Base-by-base conservation (phyloP, 169 alveolate genomes). In the Plasmodium cynomolgi region DNA sequence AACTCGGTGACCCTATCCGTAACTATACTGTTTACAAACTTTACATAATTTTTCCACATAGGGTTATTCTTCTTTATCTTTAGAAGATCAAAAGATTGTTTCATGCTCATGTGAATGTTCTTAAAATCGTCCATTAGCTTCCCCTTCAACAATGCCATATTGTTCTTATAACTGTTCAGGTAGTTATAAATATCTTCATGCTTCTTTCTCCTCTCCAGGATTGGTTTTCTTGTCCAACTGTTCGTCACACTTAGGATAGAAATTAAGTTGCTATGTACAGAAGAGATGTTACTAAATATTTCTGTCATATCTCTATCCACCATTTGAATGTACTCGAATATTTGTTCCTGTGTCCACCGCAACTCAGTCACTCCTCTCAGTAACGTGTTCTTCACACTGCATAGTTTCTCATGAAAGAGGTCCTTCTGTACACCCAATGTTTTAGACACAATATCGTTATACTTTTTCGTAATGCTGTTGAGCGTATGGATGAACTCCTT, bases 21-120 rank as follows among this genome's bases (percentile, higher is more conserved):
- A 73, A 97, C 97, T 5, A 97, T 86, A 34, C 95, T 96, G 93
- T 98, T 98, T 71, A 97, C 96, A 93, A 96, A 98, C 95, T 98
- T 98, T 84, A 96, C 93, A 73, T 98, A 98, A 85, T 96, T 97
- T 58, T 95, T 95, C 99, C 99, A 98, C 93, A 97, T 96, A 9
- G 90, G 92, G 29, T 95, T 84, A 92, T 97, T 97, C 94, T 97
- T 98, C 77, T 97, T 98, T 47, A 97, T 96, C 81, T 97, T 97
- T 56, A 98, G 96, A 84, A 96, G 75, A 68, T 96, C 98, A 80
- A 97, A 98, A 26, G 98, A 97, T 79, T 97, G 98, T 92, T 98
- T 98, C 85, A 98, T 95, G 13, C 95, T 79, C 77, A 95, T 97
- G 75, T 97, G 95, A 20, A 97, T 97, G 71, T 92, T 96, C 84